phyloP scores from a whole-genome alignment of 2,329 filamentous ascomycete genomes.

The Arthroderma uncinatum region DNA sequence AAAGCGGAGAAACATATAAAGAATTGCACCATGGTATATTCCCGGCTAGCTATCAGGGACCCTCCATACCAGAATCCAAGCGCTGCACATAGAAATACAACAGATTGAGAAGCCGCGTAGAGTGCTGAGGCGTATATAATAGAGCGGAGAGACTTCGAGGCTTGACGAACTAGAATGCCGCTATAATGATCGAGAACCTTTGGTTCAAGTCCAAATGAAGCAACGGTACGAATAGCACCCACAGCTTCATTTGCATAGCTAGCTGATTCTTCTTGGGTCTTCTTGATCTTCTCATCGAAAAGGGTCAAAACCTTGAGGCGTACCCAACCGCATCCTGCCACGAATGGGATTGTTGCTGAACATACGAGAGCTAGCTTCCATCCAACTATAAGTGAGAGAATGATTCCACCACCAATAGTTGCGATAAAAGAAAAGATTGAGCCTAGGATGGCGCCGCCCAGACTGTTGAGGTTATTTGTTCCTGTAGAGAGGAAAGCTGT shows the following conservation, averaged over 20 bases:
- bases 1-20: constrained; percentile 81
- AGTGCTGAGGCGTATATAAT: constrained; percentile 64
- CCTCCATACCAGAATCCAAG: constrained; percentile 91
- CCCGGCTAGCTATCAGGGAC: constrained; percentile 55
- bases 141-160: too few relatives aligned
- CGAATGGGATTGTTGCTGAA: constrained; percentile 62
- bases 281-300: constrained; percentile 68
- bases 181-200: constrained; percentile 68
- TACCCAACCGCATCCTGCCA: constrained; percentile 73
- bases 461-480: constrained; percentile 71
- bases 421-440: constrained; percentile 70
- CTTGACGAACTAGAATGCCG: constrained; percentile 42
- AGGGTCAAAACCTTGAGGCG: constrained; percentile 72
- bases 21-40: constrained; percentile 73
- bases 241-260: constrained; percentile 86
- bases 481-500: constrained; percentile 82
- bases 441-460: constrained; percentile 73
- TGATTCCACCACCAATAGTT: constrained; percentile 63
- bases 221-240: constrained; percentile 83
- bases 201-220: constrained; percentile 71
- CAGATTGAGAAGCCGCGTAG: constrained; percentile 72
- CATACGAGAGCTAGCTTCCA: constrained; percentile 85
- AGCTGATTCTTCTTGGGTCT: constrained; percentile 66
- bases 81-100: constrained; percentile 72
- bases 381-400: constrained; percentile 58